Conservation (phyloP, 139 green algal species). For the Coccomyxa sp. region DNA sequence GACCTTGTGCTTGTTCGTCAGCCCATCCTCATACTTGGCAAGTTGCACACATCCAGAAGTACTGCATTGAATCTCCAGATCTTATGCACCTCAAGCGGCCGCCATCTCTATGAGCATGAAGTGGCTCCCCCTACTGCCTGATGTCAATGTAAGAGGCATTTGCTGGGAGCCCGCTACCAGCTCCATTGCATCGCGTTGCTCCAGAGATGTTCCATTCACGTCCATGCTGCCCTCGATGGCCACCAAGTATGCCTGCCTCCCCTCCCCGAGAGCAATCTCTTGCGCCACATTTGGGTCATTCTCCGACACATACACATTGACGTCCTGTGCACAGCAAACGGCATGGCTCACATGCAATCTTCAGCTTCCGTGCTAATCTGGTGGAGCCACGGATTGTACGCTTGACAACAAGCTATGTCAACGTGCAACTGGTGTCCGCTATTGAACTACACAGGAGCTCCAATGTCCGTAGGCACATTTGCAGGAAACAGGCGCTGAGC, state of each 20-base stretch:
- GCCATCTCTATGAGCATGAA: conserved; percentile 68
- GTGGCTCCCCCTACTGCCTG: conserved; percentile 35
- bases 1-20: too few relatives aligned
- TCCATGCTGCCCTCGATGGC: conserved; percentile 54
- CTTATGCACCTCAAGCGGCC: conserved; percentile 7
- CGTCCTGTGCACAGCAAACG: conserved; percentile 39
- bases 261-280: conserved; percentile 11
- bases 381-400: too few relatives aligned
- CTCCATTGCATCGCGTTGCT: conserved; percentile 35
- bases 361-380: too few relatives aligned
- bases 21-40: too few relatives aligned
- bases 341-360: too few relatives aligned
- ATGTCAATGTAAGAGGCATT: conserved; percentile 19
- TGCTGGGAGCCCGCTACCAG: conserved; percentile 14
- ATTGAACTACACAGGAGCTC: background rate
- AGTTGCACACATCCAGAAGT: too few relatives aligned
- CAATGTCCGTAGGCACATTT: background rate
- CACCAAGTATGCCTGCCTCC: conserved; percentile 45
- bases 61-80: too few relatives aligned
- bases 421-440: background rate
- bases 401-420: too few relatives aligned
- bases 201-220: conserved; percentile 29
- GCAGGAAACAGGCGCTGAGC: background rate
- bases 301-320: conserved; percentile 70
- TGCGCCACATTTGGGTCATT: conserved; percentile 37